phyloP scores from a whole-genome alignment of 352 stramenopile species.

The Phytopythium delawarense region DNA sequence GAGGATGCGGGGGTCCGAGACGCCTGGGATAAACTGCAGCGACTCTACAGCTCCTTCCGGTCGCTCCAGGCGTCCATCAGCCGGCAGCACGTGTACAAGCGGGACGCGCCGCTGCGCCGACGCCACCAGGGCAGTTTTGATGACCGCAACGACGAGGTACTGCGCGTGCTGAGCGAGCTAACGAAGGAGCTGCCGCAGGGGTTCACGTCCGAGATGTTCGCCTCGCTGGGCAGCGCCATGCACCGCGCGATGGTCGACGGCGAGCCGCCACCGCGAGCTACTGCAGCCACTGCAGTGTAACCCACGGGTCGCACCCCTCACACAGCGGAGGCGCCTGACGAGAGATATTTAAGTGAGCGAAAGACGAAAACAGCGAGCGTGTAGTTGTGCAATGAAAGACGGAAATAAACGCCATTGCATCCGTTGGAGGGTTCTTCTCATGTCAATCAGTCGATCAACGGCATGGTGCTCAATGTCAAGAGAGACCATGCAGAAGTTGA shows the following conservation, averaged over 20 bases:
- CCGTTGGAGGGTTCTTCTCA: no score
- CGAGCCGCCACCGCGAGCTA: background rate
- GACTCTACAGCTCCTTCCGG: slow-evolving; percentile 39
- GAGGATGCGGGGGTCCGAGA: slow-evolving; percentile 14
- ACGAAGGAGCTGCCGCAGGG: slow-evolving; percentile 42
- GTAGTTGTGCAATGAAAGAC: no score
- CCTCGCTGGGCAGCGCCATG: slow-evolving; percentile 51
- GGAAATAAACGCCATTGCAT: no score
- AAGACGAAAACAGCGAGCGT: background rate
- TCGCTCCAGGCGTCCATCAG: slow-evolving; percentile 31
- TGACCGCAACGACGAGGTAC: slow-evolving; percentile 20
- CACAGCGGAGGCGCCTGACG: background rate
- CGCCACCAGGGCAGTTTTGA: slow-evolving; percentile 19
- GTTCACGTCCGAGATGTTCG: slow-evolving; percentile 60
- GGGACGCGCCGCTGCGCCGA: slow-evolving; percentile 8
- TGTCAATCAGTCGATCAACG: no score
- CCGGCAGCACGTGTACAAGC: slow-evolving; percentile 17
- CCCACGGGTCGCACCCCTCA: background rate
- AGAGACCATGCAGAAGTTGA: no score
- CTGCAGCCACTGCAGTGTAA: slow-evolving; percentile 1
- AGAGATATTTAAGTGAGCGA: background rate
- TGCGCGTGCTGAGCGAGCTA: slow-evolving; percentile 30
- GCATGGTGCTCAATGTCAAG: no score
- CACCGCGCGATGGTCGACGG: slow-evolving; percentile 20
- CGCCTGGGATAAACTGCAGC: slow-evolving; percentile 30